These are phyloP conservation scores for Pseudotsuga menziesii DNA, from an alignment of 75 land plant genomes.

Conservation along the genomic window DNA sequence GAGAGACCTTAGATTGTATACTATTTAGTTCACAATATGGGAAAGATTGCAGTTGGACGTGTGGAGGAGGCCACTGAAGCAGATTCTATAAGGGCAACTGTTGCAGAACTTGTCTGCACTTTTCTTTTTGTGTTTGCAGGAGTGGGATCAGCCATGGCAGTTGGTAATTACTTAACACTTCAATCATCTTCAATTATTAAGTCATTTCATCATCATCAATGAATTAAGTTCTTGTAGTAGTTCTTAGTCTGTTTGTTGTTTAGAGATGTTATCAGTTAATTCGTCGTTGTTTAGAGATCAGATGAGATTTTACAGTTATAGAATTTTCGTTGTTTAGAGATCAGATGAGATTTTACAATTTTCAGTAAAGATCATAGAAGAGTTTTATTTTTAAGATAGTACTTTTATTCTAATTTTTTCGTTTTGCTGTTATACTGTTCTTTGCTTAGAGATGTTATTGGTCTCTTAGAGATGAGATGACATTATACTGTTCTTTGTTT, in stretches of 20 bases:
- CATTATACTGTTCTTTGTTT: no score
- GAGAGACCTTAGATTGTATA: no score
- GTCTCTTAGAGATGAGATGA: no score
- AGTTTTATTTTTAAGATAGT: no score
- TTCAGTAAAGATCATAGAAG: no score
- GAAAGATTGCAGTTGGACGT: conserved; percentile 49
- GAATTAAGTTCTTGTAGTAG: not conserved
- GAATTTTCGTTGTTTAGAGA: no score
- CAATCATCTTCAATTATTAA: not conserved
- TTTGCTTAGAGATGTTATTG: no score
- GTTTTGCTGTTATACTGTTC: no score
- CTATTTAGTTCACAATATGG: conserved; percentile 9
- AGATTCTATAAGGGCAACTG: conserved; percentile 37
- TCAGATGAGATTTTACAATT: no score
- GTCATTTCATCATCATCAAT: not conserved
- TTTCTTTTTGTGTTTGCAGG: conserved; percentile 62
- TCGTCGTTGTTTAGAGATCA: not conserved
- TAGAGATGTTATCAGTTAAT: not conserved
- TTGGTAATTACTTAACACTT: conserved; percentile 3
- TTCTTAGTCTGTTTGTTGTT: not conserved
- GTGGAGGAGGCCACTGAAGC: conserved; percentile 38
- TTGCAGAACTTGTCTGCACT: conserved; percentile 51
- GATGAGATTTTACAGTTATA: not conserved
- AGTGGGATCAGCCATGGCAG: conserved; percentile 42
- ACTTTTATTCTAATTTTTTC: no score